Percentiles rank a stretch among this genome's conserved stretches.
Conservation (phyloP, 768 basidiomycete species). For the Kockovaella imperatae region DNA sequence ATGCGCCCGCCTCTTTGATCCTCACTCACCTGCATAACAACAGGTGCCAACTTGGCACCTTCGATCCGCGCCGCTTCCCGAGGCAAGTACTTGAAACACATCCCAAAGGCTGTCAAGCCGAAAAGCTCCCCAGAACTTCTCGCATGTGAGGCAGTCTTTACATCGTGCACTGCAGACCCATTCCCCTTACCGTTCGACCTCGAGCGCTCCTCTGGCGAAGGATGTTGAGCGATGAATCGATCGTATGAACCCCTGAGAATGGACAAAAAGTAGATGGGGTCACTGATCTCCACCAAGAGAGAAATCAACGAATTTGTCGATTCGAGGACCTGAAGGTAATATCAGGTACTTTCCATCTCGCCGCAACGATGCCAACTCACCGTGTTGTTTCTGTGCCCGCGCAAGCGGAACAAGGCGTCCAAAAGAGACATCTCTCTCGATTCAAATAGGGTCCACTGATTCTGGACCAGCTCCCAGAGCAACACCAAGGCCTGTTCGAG, state of each 20-base stretch:
- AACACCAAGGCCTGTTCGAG: conserved; percentile 71
- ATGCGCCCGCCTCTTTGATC: background rate
- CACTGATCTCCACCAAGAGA: conserved; percentile 18
- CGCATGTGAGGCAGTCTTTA: conserved; percentile 1
- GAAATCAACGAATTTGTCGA: conserved; percentile 35
- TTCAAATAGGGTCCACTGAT: conserved; percentile 65
- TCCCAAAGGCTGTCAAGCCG: conserved; percentile 27
- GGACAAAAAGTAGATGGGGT: conserved; percentile 29
- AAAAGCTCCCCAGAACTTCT: conserved; percentile 23
- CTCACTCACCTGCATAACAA: conserved; percentile 27
- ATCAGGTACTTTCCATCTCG: background rate
- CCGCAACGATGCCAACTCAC: too few relatives aligned
- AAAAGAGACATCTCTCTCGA: conserved; percentile 73
- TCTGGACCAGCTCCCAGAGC: conserved; percentile 73
- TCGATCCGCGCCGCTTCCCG: conserved; percentile 26
- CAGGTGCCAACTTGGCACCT: conserved; percentile 10
- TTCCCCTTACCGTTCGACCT: background rate
- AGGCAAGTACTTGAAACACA: conserved; percentile 29
- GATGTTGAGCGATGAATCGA: conserved; percentile 7
- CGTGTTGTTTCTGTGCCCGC: conserved; percentile 63
- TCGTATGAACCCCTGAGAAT: conserved; percentile 10
- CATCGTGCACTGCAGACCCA: background rate
- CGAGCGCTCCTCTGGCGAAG: background rate
- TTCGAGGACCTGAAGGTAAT: conserved; percentile 28
- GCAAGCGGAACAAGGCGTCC: conserved; percentile 59